Conservation (phyloP, 2,329 filamentous ascomycete species). For the Microcyclosporella mali region DNA sequence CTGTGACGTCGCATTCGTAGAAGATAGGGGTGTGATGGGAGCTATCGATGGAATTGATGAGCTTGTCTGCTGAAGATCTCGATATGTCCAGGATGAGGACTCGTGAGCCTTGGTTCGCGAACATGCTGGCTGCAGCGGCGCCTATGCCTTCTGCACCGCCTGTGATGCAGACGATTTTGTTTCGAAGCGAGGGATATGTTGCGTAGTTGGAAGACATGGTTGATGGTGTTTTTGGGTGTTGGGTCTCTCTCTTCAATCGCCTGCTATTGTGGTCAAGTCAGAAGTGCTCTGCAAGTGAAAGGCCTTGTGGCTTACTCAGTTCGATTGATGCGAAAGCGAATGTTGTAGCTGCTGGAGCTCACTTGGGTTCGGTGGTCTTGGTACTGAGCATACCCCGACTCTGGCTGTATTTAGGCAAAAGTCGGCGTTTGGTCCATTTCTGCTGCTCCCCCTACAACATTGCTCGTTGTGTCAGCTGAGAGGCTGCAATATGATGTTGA, state of each 20-base stretch:
- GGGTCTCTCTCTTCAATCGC: not conserved
- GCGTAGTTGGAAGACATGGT: conserved; percentile 16
- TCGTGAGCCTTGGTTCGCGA: conserved; percentile 52
- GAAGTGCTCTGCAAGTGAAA: too few relatives aligned
- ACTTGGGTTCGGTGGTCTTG: too few relatives aligned
- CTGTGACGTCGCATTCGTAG: conserved; percentile 47
- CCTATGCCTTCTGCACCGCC: conserved; percentile 62
- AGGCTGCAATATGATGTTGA: not conserved
- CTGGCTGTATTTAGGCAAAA: too few relatives aligned
- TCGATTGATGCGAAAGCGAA: too few relatives aligned
- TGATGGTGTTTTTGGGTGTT: not conserved
- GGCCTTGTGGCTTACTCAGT: too few relatives aligned
- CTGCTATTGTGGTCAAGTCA: not conserved
- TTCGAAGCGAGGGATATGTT: conserved; percentile 37
- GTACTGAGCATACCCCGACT: too few relatives aligned
- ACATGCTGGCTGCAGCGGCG: conserved; percentile 52
- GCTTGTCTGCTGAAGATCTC: conserved; percentile 42
- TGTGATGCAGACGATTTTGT: conserved; percentile 58
- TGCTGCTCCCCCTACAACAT: too few relatives aligned
- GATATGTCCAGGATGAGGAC: conserved; percentile 58
- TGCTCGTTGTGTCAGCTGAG: too few relatives aligned
- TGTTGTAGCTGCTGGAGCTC: too few relatives aligned
- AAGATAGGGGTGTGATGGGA: conserved; percentile 18
- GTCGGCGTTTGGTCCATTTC: too few relatives aligned
- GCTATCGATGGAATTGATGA: conserved; percentile 37